A percentile compares a stretch with the other conserved stretches of the same genome.
Conservation (phyloP, 2,329 filamentous ascomycete species). For the Aspergillus tamarii region DNA sequence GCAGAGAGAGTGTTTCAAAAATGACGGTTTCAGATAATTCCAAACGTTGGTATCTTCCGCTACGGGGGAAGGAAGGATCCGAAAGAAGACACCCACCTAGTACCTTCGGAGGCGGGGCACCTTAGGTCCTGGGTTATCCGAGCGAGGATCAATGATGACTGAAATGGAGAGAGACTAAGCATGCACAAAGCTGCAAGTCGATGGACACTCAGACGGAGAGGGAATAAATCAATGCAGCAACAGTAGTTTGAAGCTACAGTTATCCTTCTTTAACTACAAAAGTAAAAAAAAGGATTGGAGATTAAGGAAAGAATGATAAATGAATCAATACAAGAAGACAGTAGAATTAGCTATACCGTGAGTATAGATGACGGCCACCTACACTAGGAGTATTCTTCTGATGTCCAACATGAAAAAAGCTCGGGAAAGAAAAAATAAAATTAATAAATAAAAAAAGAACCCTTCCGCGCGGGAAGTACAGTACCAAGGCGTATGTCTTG, state of each 20-base stretch:
- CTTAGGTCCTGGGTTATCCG: slow-evolving; percentile 15
- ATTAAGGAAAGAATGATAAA: background rate
- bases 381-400: slow-evolving; percentile 5
- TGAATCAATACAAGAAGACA: background rate
- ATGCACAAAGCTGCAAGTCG: slow-evolving; percentile 22
- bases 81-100: slow-evolving; percentile 14
- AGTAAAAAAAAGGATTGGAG: background rate
- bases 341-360: slow-evolving; percentile 14
- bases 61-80: slow-evolving; percentile 18
- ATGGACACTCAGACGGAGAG: slow-evolving; percentile 22
- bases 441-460: background rate
- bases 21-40: slow-evolving; percentile 29
- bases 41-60: slow-evolving; percentile 24
- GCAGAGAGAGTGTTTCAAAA: slow-evolving; percentile 30
- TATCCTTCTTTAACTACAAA: slow-evolving; percentile 24
- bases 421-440: background rate
- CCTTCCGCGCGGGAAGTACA: background rate
- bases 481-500: slow-evolving; percentile 22
- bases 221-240: slow-evolving; percentile 24
- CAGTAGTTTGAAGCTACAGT: slow-evolving; percentile 25
- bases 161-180: slow-evolving; percentile 15
- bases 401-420: background rate
- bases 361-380: background rate
- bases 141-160: slow-evolving; percentile 17
- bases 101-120: slow-evolving; percentile 18